Percentiles rank a stretch among this genome's conserved stretches.
These are phyloP conservation scores for Puccinia triticina DNA, from an alignment of 1,284 basidiomycete genomes.

Conservation along the genomic window DNA sequence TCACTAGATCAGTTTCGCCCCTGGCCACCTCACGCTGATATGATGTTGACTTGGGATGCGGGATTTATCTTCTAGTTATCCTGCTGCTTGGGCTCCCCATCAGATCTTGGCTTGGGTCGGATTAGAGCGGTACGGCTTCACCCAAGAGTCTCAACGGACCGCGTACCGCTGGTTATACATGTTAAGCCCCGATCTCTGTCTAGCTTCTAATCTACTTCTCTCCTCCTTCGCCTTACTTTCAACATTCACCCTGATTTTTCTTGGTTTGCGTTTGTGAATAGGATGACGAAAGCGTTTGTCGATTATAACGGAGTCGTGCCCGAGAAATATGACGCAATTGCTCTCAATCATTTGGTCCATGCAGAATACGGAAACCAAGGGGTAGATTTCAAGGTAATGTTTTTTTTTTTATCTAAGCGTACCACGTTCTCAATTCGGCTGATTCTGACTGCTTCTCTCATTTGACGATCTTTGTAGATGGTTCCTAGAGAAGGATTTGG, in stretches of 20 bases:
- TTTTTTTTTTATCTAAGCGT: neutral
- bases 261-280: neutral
- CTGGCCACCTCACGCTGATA: neutral
- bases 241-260: neutral
- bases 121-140: constrained; percentile 90
- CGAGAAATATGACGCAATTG: constrained; percentile 98
- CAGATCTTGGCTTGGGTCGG: constrained; percentile 98
- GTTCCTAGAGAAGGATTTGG: constrained; percentile 53
- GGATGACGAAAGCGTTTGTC: constrained; percentile 73
- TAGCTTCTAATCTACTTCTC: neutral
- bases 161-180: constrained; percentile 97
- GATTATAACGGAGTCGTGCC: constrained; percentile 97
- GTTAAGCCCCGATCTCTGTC: constrained; percentile 57
- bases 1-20: neutral
- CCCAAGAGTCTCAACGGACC: constrained; percentile 87
- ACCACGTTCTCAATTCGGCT: too few species aligned
- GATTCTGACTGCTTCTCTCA: neutral
- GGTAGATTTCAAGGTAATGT: constrained; percentile 90
- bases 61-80: constrained; percentile 54
- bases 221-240: neutral
- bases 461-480: constrained; percentile 1
- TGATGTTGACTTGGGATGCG: too few species aligned
- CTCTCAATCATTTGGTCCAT: constrained; percentile 89
- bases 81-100: constrained; percentile 80
- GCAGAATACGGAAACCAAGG: constrained; percentile 99